These are phyloP conservation scores for Pseudogymnoascus sp. DNA, from an alignment of 2,329 filamentous ascomycete species.

Conservation along the genomic window DNA sequence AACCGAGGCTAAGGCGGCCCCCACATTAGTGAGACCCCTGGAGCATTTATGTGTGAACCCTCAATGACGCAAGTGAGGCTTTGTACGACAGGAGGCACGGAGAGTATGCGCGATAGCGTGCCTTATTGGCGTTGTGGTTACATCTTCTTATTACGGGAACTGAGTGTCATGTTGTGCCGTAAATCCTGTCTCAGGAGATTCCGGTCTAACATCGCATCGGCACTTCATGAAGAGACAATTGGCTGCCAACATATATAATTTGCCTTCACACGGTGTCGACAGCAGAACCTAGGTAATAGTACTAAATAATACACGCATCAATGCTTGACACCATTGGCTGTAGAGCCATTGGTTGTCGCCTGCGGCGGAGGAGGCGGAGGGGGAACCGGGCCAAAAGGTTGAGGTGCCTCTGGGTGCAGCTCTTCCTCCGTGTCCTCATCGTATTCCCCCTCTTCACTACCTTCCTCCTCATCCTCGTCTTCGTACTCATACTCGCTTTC, in stretches of 20 bases:
- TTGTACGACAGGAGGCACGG: background rate
- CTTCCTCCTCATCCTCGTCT: slow-evolving; percentile 49
- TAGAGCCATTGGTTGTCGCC: slow-evolving; percentile 17
- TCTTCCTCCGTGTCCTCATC: slow-evolving; percentile 37
- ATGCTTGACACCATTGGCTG: slow-evolving; percentile 25
- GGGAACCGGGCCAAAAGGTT: slow-evolving; percentile 26
- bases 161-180: background rate
- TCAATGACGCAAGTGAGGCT: slow-evolving; percentile 5
- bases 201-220: background rate
- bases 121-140: background rate
- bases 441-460: slow-evolving; percentile 32
- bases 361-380: slow-evolving; percentile 22
- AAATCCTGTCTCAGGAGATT: background rate
- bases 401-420: slow-evolving; percentile 23
- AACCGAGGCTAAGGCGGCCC: background rate
- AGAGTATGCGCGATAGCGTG: background rate
- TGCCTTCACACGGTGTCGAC: slow-evolving; percentile 3
- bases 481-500: slow-evolving; percentile 58
- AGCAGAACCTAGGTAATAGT: slow-evolving; percentile 5
- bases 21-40: background rate
- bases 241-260: slow-evolving; percentile 5
- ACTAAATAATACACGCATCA: slow-evolving; percentile 10
- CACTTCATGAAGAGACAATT: background rate
- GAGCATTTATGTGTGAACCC: background rate
- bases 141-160: background rate